These are phyloP conservation scores for Marasmius oreades DNA, from an alignment of 1,284 basidiomycete species.

Conservation along the genomic window DNA sequence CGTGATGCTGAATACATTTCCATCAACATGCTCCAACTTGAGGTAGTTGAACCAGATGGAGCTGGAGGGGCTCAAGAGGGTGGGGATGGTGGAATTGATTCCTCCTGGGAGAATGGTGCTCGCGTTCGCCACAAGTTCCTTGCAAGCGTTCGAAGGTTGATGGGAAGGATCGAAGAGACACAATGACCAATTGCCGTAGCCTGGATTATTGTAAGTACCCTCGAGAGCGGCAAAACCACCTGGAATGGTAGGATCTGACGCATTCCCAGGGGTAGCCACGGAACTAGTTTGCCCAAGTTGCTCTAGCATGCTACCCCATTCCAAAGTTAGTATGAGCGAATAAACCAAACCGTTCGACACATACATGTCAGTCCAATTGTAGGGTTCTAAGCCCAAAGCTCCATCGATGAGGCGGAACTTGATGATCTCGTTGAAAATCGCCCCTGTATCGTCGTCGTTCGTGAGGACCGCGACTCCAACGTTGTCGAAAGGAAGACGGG, in stretches of 20 bases:
- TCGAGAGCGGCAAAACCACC: constrained; percentile 9
- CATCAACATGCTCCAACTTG: constrained; percentile 20
- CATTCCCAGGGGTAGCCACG: neutral
- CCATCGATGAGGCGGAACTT: constrained; percentile 16
- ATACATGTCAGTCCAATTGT: constrained; percentile 18
- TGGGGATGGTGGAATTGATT: constrained; percentile 18
- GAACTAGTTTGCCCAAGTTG: neutral
- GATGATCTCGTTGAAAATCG: constrained; percentile 10
- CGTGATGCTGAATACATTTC: constrained; percentile 19
- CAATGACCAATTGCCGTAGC: constrained; percentile 18
- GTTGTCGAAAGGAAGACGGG: constrained; percentile 21
- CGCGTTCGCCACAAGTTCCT: constrained; percentile 14
- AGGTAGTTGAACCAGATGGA: constrained; percentile 17
- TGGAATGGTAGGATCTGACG: constrained; percentile 8
- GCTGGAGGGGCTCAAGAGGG: constrained; percentile 19
- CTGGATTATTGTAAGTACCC: constrained; percentile 17
- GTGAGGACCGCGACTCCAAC: constrained; percentile 17
- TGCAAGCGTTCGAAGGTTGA: constrained; percentile 13
- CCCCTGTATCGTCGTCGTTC: constrained; percentile 6
- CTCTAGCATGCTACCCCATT: neutral
- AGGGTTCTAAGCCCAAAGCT: constrained; percentile 15
- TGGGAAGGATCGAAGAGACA: constrained; percentile 8
- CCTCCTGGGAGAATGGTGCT: constrained; percentile 18
- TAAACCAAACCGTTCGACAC: neutral
- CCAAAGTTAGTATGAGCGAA: neutral